phyloP scores from a whole-genome alignment of 2,329 filamentous ascomycete species.

The Talaromyces sp. region DNA sequence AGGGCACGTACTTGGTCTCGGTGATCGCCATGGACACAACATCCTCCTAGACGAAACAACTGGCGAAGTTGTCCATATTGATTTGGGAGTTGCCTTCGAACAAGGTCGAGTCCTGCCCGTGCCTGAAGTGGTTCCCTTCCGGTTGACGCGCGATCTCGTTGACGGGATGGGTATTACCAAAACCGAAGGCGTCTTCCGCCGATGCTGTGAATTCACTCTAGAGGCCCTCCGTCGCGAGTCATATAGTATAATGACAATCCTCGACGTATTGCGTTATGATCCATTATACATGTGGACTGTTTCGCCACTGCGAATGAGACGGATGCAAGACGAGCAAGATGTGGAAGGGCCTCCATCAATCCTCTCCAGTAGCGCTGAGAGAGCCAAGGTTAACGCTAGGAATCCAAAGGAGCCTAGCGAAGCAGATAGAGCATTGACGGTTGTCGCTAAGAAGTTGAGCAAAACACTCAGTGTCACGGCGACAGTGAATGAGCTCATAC shows the following conservation, averaged over 20 bases:
- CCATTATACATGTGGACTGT: slow-evolving; percentile 95
- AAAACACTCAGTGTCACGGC: slow-evolving; percentile 92
- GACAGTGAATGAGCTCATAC: slow-evolving; percentile 94
- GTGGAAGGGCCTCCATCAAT: slow-evolving; percentile 34
- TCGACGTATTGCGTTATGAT: slow-evolving; percentile 97
- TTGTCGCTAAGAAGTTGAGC: slow-evolving; percentile 92
- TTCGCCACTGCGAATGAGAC: slow-evolving; percentile 63
- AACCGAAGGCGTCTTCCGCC: slow-evolving; percentile 91
- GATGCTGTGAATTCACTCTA: slow-evolving; percentile 97
- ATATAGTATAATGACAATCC: slow-evolving; percentile 96
- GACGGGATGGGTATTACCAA: slow-evolving; percentile 96
- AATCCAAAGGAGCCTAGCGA: slow-evolving; percentile 60
- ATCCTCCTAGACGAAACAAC: slow-evolving; percentile 87
- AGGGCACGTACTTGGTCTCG: slow-evolving; percentile 85
- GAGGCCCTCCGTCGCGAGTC: slow-evolving; percentile 92
- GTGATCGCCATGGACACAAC: slow-evolving; percentile 94
- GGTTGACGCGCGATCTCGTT: slow-evolving; percentile 87
- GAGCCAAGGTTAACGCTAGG: slow-evolving; percentile 7
- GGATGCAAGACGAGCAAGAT: slow-evolving; percentile 60
- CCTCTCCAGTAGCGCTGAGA: background rate
- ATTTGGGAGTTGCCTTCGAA: slow-evolving; percentile 95
- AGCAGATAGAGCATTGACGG: slow-evolving; percentile 83
- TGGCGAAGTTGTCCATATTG: slow-evolving; percentile 94
- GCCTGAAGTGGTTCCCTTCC: slow-evolving; percentile 93
- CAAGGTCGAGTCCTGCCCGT: slow-evolving; percentile 92